Conservation (phyloP, 1,139 yeast species). For the Insectozyma bohioensis region DNA sequence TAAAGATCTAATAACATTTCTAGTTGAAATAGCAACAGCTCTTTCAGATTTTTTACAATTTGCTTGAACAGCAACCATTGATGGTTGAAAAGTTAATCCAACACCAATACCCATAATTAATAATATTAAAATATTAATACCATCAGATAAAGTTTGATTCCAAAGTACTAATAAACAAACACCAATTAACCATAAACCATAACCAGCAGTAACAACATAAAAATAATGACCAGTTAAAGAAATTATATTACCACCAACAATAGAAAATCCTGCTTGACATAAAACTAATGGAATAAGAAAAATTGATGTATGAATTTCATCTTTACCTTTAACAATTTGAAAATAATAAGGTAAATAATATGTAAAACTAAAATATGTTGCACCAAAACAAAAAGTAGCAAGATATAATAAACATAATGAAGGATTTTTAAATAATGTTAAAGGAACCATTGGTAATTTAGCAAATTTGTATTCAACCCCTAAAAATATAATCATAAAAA, state of each 20-base stretch:
- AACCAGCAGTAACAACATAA: constrained; percentile 42
- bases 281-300: constrained; percentile 44
- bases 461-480: constrained; percentile 52
- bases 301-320: constrained; percentile 37
- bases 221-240: constrained; percentile 43
- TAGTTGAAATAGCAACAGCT: constrained; percentile 54
- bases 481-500: constrained; percentile 38
- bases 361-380: constrained; percentile 43
- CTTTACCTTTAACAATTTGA: constrained; percentile 46
- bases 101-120: constrained; percentile 48
- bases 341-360: constrained; percentile 53
- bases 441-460: constrained; percentile 57
- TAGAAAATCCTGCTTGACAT: constrained; percentile 39
- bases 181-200: constrained; percentile 42
- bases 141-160: constrained; percentile 29
- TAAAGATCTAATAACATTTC: constrained; percentile 52
- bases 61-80: constrained; percentile 57
- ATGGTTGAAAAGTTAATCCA: constrained; percentile 32
- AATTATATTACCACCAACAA: constrained; percentile 44
- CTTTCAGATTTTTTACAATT: constrained; percentile 50
- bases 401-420: constrained; percentile 41
- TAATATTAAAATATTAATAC: constrained; percentile 33
- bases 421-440: constrained; percentile 40
- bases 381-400: constrained; percentile 51
- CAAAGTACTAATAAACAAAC: constrained; percentile 38